Percentiles rank a stretch among this genome's conserved stretches.
Evolutionary conservation across 2,329 filamentous ascomycete genomes (phyloP).

Genomic region (Fusarium camptoceras): DNA sequence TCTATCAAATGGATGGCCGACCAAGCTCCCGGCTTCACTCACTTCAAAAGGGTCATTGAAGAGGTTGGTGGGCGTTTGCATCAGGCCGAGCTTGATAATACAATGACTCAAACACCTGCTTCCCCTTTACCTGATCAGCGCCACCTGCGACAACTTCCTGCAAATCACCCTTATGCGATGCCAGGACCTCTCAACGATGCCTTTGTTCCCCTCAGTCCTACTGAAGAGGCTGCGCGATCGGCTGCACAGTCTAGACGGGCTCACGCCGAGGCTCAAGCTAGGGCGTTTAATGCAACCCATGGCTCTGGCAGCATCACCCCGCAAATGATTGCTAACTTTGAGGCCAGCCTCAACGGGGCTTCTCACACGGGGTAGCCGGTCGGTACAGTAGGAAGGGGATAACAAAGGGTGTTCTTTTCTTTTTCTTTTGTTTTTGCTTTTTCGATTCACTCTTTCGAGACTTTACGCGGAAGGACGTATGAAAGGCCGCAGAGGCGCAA

Average conservation of each 20-base stretch:
- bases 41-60: neutral
- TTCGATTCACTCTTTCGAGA: neutral
- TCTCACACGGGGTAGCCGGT: neutral
- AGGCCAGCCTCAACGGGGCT: neutral
- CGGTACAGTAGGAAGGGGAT: neutral
- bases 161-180: neutral
- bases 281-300: neutral
- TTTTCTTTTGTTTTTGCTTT: neutral
- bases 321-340: neutral
- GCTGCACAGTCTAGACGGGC: neutral
- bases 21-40: neutral
- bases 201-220: neutral
- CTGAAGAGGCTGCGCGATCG: neutral
- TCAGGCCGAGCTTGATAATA: neutral
- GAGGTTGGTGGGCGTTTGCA: neutral
- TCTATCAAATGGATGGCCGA: slow-evolving; percentile 3
- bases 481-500: neutral
- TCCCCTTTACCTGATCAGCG: neutral
- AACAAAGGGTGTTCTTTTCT: neutral
- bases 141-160: neutral
- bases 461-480: neutral
- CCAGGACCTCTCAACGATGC: neutral
- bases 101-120: no score
- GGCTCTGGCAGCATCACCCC: neutral
- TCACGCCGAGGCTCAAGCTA: neutral